phyloP scores from a whole-genome alignment of 345 rosid genomes.

The Viola odorata region DNA sequence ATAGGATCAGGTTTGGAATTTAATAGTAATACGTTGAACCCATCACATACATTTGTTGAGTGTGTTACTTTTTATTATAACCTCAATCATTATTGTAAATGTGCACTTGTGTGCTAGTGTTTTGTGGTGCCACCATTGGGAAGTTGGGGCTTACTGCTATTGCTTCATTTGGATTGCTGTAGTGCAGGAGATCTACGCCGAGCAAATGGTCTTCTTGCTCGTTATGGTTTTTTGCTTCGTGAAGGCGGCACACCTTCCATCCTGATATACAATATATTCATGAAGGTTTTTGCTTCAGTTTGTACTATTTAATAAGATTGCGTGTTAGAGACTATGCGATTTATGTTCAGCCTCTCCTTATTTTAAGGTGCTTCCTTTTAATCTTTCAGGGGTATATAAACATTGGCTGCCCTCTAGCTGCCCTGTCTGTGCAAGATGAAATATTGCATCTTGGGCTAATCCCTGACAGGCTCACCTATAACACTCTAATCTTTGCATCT shows the following conservation, averaged over 20 bases:
- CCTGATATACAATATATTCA: conserved; percentile 54
- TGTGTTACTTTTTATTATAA: not conserved
- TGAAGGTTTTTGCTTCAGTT: conserved; percentile 47
- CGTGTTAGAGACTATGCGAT: not conserved
- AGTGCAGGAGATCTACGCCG: conserved; percentile 83
- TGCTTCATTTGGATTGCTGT: conserved; percentile 33
- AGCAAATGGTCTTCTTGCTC: conserved; percentile 75
- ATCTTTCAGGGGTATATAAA: conserved; percentile 49
- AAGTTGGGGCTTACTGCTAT: conserved; percentile 11
- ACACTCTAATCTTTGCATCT: conserved; percentile 55
- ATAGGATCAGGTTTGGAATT: not conserved
- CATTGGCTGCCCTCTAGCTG: conserved; percentile 48
- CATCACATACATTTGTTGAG: not conserved
- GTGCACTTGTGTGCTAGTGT: too few species aligned
- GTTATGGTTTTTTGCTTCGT: conserved; percentile 47
- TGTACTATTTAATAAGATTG: not conserved
- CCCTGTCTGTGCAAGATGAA: conserved; percentile 44
- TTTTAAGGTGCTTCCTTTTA: not conserved
- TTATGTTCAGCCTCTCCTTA: not conserved
- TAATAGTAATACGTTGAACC: too few species aligned
- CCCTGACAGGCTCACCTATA: conserved; percentile 64
- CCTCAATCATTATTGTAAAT: not conserved
- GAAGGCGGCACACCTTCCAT: conserved; percentile 49
- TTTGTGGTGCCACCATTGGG: too few species aligned
- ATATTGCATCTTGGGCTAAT: conserved; percentile 43